These are phyloP conservation scores for Auricularia cornea DNA, from an alignment of 768 basidiomycete genomes.

Conservation along the genomic window DNA sequence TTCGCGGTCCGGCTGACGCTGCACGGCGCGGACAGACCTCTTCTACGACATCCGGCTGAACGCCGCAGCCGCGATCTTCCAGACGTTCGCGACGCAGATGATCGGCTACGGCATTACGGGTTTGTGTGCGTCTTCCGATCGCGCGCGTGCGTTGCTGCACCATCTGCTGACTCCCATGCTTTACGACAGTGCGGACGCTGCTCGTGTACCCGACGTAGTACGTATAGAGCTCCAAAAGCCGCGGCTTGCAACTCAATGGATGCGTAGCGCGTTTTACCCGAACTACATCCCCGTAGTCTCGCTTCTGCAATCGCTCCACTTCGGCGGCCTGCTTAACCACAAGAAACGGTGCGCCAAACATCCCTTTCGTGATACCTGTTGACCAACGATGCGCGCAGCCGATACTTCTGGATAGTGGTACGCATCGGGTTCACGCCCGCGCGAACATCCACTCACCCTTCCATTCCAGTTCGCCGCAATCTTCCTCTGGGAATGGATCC, in stretches of 20 bases:
- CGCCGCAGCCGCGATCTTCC: slow-evolving; percentile 49
- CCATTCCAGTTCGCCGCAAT: slow-evolving; percentile 31
- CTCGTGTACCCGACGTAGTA: slow-evolving; percentile 48
- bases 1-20: slow-evolving; percentile 36
- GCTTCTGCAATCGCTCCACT: slow-evolving; percentile 46
- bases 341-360: too few species aligned
- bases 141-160: too few species aligned
- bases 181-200: slow-evolving; percentile 38
- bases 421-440: slow-evolving; percentile 6
- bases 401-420: slow-evolving; percentile 47
- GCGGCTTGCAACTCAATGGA: not conserved
- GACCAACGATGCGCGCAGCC: not conserved
- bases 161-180: too few species aligned
- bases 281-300: slow-evolving; percentile 44
- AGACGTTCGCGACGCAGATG: slow-evolving; percentile 44
- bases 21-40: slow-evolving; percentile 38
- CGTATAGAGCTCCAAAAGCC: slow-evolving; percentile 8
- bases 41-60: too few species aligned
- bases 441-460: not conserved
- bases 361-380: too few species aligned
- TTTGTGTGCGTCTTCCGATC: slow-evolving; percentile 16
- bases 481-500: slow-evolving; percentile 40
- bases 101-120: slow-evolving; percentile 26
- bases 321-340: slow-evolving; percentile 32
- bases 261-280: slow-evolving; percentile 38